Evolutionary conservation across 202 grass and related monocot species (phyloP).

Genomic region (Eragrostis tef): DNA sequence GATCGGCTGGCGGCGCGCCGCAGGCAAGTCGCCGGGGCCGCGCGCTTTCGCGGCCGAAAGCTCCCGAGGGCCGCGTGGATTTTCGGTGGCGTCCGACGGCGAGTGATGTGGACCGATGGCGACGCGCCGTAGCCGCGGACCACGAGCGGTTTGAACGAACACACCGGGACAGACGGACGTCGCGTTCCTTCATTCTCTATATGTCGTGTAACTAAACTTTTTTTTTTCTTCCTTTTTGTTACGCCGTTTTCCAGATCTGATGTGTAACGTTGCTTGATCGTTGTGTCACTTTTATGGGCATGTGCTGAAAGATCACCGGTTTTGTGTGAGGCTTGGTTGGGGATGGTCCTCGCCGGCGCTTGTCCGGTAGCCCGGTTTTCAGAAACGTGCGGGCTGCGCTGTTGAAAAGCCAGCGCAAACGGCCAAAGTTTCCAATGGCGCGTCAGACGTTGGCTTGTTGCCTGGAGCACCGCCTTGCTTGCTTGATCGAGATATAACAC

Average conservation of each 20-base stretch:
- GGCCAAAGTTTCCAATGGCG: neutral
- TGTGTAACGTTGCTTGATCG: neutral
- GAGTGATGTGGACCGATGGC: neutral
- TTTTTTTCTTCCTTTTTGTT: neutral
- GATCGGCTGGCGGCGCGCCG: neutral
- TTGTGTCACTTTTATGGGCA: neutral
- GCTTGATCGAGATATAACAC: neutral
- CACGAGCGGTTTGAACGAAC: neutral
- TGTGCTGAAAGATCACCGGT: too few species aligned
- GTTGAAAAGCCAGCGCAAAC: neutral
- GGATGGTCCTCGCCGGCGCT: neutral
- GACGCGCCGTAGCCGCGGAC: neutral
- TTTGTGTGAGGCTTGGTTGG: neutral
- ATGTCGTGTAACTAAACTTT: neutral
- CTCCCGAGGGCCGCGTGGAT: neutral
- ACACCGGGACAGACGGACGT: neutral
- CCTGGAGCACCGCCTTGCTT: conserved; percentile 1
- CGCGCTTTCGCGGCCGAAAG: conserved; percentile 33
- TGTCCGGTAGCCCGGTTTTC: conserved; percentile 30
- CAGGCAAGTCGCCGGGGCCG: neutral
- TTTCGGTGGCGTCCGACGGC: conserved; percentile 30
- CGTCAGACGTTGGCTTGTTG: conserved; percentile 33
- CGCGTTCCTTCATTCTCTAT: neutral
- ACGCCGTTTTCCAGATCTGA: neutral
- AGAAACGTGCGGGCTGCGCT: neutral